phyloP scores from a whole-genome alignment of 2,329 filamentous ascomycete genomes.

The Phaeosphaeriaceae sp. region DNA sequence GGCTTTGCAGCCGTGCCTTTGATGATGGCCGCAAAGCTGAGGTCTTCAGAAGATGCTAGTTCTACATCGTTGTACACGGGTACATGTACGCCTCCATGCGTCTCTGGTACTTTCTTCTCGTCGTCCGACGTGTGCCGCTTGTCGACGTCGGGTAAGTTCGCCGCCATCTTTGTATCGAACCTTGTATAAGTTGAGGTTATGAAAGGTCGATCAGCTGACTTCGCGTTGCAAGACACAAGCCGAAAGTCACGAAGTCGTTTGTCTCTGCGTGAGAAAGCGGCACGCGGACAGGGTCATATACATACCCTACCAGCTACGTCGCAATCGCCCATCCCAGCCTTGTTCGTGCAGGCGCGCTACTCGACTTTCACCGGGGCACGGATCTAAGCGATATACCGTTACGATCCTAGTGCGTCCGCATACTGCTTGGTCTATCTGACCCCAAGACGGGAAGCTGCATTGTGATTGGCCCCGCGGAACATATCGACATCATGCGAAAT shows the following conservation, averaged over 20 bases:
- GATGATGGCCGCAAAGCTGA: conserved; percentile 35
- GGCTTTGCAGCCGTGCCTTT: conserved; percentile 36
- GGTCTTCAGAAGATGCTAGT: conserved; percentile 26
- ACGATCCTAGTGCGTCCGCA: conserved; percentile 15
- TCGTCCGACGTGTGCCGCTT: conserved; percentile 2
- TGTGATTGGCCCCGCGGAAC: conserved; percentile 5
- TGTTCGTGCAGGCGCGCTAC: conserved; percentile 10
- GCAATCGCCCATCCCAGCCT: conserved; percentile 1
- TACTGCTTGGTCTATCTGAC: conserved; percentile 10
- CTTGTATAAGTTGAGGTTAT: neutral
- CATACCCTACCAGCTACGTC: conserved; percentile 7
- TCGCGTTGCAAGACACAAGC: conserved; percentile 7
- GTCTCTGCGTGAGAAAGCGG: conserved; percentile 2
- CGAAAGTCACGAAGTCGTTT: conserved; percentile 5
- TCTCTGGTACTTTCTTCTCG: conserved; percentile 6
- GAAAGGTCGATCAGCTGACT: conserved; percentile 10
- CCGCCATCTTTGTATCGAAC: conserved; percentile 9
- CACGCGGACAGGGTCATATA: conserved; percentile 19
- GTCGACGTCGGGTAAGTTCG: conserved; percentile 2
- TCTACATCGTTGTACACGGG: conserved; percentile 40
- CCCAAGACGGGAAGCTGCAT: conserved; percentile 16
- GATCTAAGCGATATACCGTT: conserved; percentile 25
- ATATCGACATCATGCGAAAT: conserved; percentile 15
- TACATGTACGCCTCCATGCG: conserved; percentile 22
- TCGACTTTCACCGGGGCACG: conserved; percentile 10